phyloP scores from a whole-genome alignment of 192 early-diverging fungal genomes.

The Backusella australiensis region DNA sequence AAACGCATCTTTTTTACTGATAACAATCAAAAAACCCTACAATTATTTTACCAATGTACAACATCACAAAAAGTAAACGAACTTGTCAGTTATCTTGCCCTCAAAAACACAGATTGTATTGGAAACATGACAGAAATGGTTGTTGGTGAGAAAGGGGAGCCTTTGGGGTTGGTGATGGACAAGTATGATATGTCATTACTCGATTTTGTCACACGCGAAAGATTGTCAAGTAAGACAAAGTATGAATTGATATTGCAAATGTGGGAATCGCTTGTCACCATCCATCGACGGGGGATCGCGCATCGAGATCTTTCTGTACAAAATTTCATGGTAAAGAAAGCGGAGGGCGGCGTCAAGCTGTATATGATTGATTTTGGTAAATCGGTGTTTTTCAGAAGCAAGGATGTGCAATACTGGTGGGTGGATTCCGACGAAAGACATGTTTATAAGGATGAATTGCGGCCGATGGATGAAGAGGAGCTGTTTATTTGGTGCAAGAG shows the following conservation, averaged over 20 bases:
- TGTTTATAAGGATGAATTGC: conserved; percentile 27
- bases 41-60: conserved; percentile 54
- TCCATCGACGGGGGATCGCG: conserved; percentile 52
- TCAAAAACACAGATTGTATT: conserved; percentile 35
- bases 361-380: conserved; percentile 64
- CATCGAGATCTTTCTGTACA: conserved; percentile 59
- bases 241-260: conserved; percentile 47
- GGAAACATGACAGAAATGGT: conserved; percentile 54
- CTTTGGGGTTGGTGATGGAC: conserved; percentile 53
- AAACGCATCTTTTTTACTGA: conserved; percentile 51
- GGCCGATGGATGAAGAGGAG: conserved; percentile 37
- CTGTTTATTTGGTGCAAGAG: conserved; percentile 30
- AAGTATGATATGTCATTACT: conserved; percentile 54
- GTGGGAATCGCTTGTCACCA: conserved; percentile 42
- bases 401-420: conserved; percentile 45
- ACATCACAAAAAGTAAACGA: conserved; percentile 47
- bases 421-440: conserved; percentile 23
- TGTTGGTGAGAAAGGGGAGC: conserved; percentile 38
- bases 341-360: conserved; percentile 35
- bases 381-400: conserved; percentile 42
- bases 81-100: conserved; percentile 45
- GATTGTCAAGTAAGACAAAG: conserved; percentile 47
- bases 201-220: conserved; percentile 43
- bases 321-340: conserved; percentile 56
- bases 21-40: conserved; percentile 38